Percentiles rank a stretch among this genome's conserved stretches.
phyloP scores from a whole-genome alignment of 768 basidiomycete species.

The Leccinum disarticulatum region DNA sequence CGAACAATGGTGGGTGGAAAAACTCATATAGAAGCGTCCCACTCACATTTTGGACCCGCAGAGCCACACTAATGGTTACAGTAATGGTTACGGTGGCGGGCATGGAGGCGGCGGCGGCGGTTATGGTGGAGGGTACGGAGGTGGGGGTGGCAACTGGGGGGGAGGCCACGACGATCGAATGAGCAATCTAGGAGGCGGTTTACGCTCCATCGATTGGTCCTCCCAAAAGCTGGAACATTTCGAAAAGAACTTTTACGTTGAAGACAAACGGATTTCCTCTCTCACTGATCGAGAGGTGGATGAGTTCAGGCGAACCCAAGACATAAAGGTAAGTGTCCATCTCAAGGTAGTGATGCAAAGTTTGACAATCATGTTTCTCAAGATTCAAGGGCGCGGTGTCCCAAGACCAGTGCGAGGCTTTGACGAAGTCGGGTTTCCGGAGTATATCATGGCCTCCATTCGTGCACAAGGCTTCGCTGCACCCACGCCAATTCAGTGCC shows the following conservation, averaged over 20 bases:
- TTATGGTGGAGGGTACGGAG: conserved; percentile 30
- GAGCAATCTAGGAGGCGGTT: conserved; percentile 76
- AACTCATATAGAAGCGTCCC: background rate
- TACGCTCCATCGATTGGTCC: conserved; percentile 86
- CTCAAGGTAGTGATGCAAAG: background rate
- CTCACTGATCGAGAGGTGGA: conserved; percentile 85
- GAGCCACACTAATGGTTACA: conserved; percentile 36
- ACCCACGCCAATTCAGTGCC: conserved; percentile 97
- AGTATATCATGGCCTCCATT: conserved; percentile 93
- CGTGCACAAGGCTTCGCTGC: conserved; percentile 87
- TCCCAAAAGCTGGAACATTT: conserved; percentile 74
- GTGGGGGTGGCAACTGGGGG: conserved; percentile 35
- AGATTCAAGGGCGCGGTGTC: conserved; percentile 87
- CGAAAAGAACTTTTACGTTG: conserved; percentile 97
- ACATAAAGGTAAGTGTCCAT: conserved; percentile 69
- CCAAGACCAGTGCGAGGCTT: conserved; percentile 90
- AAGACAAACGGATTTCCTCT: conserved; percentile 79
- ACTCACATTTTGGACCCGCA: conserved; percentile 10
- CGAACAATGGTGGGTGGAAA: conserved; percentile 21
- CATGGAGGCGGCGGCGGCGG: conserved; percentile 24
- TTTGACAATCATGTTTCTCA: conserved; percentile 5
- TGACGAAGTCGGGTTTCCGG: conserved; percentile 94
- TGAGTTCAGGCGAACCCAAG: conserved; percentile 78
- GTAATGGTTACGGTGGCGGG: conserved; percentile 38
- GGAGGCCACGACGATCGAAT: conserved; percentile 62